phyloP scores from a whole-genome alignment of 306 rosid species.

The Castanospermum australe region DNA sequence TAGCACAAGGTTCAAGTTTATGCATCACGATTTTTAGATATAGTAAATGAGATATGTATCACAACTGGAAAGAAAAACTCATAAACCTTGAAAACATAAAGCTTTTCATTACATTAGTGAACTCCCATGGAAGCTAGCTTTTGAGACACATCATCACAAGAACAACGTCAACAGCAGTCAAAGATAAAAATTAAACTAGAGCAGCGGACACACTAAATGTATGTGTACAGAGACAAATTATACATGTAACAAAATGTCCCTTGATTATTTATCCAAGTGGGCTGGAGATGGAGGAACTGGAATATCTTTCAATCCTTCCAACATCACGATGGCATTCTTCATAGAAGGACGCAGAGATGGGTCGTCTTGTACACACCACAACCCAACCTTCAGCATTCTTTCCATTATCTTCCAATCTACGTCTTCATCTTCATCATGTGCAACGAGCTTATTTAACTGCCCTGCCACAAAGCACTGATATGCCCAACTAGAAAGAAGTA shows the following conservation, averaged over 20 bases:
- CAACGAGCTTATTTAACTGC: slow-evolving; percentile 14
- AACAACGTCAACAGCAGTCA: not conserved
- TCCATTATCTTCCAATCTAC: slow-evolving; percentile 36
- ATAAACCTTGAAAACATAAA: not conserved
- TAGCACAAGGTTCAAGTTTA: no score
- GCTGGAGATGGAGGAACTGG: slow-evolving; percentile 38
- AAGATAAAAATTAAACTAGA: not conserved
- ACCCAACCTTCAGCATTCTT: slow-evolving; percentile 44
- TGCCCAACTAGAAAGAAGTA: slow-evolving; percentile 32
- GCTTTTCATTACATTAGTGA: not conserved
- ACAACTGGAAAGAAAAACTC: not conserved
- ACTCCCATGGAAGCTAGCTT: not conserved
- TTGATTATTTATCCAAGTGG: not conserved
- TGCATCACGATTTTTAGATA: no score
- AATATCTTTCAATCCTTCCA: slow-evolving; percentile 40
- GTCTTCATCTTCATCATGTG: not conserved
- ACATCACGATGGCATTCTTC: slow-evolving; percentile 36
- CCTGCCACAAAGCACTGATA: slow-evolving; percentile 35
- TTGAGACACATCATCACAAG: not conserved
- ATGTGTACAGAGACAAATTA: no score
- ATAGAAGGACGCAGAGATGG: slow-evolving; percentile 38
- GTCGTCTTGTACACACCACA: slow-evolving; percentile 44
- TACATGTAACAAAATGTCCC: not conserved
- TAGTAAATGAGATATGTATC: not conserved
- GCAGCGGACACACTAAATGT: not conserved